A percentile compares a stretch with the other conserved stretches of the same genome.
Evolutionary conservation across 495 filamentous ascomycete genomes (phyloP).

Genomic region (Pseudotulostoma volvatum): DNA sequence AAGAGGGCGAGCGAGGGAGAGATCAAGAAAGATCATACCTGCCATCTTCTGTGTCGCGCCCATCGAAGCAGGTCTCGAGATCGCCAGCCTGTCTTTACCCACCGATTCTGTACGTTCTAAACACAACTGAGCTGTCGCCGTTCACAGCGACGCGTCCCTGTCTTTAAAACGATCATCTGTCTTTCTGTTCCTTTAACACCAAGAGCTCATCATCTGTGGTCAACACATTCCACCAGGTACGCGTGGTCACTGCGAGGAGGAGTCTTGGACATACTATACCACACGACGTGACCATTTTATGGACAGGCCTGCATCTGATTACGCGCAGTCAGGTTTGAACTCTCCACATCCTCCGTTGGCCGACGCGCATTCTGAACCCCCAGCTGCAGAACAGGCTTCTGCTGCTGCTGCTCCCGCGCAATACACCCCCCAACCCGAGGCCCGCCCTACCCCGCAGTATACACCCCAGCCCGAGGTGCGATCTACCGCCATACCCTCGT

Average conservation of each 20-base stretch:
- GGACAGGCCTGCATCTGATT: conserved; percentile 83
- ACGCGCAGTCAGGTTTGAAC: conserved; percentile 97
- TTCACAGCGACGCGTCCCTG: too few relatives aligned
- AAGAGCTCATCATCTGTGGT: conserved; percentile 14
- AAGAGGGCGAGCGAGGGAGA: too few relatives aligned
- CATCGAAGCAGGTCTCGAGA: too few relatives aligned
- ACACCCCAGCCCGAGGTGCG: conserved; percentile 62
- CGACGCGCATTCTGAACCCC: conserved; percentile 63
- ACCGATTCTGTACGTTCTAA: too few relatives aligned
- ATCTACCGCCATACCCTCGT: conserved; percentile 43
- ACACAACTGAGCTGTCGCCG: too few relatives aligned
- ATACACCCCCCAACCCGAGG: conserved; percentile 32
- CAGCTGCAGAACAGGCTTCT: conserved; percentile 73
- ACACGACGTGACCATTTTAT: conserved; percentile 37
- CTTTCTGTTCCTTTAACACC: conserved; percentile 4
- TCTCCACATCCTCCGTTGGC: conserved; percentile 58
- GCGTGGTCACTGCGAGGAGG: conserved; percentile 11
- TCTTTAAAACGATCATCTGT: too few relatives aligned
- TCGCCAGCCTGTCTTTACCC: too few relatives aligned
- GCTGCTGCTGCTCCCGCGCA: conserved; percentile 50
- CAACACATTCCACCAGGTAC: conserved; percentile 17
- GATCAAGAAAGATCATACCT: too few relatives aligned
- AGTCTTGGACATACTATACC: conserved; percentile 8
- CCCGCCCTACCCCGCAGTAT: conserved; percentile 32
- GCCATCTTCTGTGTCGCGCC: too few relatives aligned